Conservation (phyloP, 495 filamentous ascomycete species). For the Xylaria scruposa region DNA sequence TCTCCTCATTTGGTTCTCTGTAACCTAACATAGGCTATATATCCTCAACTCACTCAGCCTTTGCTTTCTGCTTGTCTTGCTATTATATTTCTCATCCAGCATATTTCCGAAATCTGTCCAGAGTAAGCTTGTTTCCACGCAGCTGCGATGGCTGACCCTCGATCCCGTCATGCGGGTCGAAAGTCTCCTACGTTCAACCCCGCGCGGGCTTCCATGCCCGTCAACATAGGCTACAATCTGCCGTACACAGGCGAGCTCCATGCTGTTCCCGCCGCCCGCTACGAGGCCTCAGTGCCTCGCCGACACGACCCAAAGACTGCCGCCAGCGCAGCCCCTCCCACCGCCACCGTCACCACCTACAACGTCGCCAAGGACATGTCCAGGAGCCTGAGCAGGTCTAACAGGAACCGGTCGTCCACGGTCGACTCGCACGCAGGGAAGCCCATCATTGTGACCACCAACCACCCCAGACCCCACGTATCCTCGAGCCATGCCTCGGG, state of each 20-base stretch:
- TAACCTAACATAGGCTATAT: background rate
- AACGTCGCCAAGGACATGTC: conserved; percentile 53
- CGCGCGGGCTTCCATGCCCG: conserved; percentile 54
- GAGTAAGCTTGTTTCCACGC: conserved; percentile 3
- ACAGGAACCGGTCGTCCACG: conserved; percentile 47
- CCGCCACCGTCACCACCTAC: conserved; percentile 54
- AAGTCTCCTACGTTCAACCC: conserved; percentile 54
- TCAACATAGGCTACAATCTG: conserved; percentile 47
- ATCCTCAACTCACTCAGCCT: background rate
- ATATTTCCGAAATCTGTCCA: background rate
- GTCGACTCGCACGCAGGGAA: conserved; percentile 46
- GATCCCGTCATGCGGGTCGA: conserved; percentile 45
- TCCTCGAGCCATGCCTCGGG: conserved; percentile 39
- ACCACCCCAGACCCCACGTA: conserved; percentile 36
- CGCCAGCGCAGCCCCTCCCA: conserved; percentile 30
- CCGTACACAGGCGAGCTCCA: conserved; percentile 53
- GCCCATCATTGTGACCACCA: conserved; percentile 57
- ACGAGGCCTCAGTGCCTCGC: conserved; percentile 42
- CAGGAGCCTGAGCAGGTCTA: conserved; percentile 47
- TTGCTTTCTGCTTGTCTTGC: background rate
- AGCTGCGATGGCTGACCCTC: conserved; percentile 50
- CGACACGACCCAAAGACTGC: conserved; percentile 37
- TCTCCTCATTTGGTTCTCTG: background rate
- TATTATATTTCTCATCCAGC: background rate
- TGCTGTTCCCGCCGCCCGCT: conserved; percentile 46